Base-by-base conservation (phyloP, 768 basidiomycete genomes). In the Termitomyces sp. region DNA sequence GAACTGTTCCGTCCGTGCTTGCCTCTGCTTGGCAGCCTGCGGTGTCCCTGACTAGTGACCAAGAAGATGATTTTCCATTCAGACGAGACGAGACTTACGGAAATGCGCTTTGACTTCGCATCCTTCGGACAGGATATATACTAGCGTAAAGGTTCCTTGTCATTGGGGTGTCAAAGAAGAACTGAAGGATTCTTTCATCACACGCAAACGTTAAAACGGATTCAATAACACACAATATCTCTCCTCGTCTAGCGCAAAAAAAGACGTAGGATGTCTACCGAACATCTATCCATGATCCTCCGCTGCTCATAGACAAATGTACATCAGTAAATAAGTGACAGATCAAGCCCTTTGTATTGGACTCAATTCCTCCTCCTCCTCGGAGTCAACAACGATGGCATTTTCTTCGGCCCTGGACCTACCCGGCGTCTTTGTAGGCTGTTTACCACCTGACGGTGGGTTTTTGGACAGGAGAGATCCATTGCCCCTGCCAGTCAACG, bases 301-400 rank as follows among this genome's bases (percentile, higher is more conserved):
- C 16, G 36, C 22, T 53, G 51, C 35, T 6, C 59, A 52, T 60
- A 9, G 3, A 38, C 12, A 4, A 16, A 24, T 53, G 20, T 22
- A 35, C 6, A 32, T 33, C 20, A 9, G 32, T 20, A 44, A 3
- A 39, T 33, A 16, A 22, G 24, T 36, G 20, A 46, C 15, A 35
- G 33, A 22, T 57, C 22, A 57, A 38, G 35, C 20, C n/a, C 12
- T 44, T 22, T 20, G 44, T 20, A 45, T 36, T 4, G 11, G 16
- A 22, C 35, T 46, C n/a, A 36, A 13, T 40, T 60, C 58, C 59
- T 76, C 74, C 59, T 76, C 74, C 57, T 75, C 74, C 53, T 75
- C 73, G 32, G 75, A 75, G 60, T 78, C 75, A 53, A 79, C 64
- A 13, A 75, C 69, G 59, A 77, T 75, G 8, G 67, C 57, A 50